Evolutionary conservation across 495 filamentous ascomycete species (phyloP), one percentile per base, ranked within the genome.

Genomic region (Daldinia concentrica): DNA sequence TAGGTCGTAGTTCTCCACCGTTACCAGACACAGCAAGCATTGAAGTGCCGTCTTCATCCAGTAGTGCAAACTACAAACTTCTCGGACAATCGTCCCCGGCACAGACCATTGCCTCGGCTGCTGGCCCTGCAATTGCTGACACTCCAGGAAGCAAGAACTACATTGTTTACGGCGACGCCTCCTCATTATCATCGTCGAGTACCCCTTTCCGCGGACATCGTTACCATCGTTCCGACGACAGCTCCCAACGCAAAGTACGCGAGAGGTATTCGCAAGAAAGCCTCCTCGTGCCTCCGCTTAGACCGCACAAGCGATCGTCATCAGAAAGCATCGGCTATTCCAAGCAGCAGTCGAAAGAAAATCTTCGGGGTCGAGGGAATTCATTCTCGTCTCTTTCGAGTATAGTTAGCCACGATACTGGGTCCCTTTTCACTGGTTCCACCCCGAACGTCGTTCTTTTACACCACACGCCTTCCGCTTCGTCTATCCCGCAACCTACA

Each of bases 211-310:
- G 69, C 43, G 56, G 51, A 22, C 61, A 72, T 54, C 69, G 58
- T 37, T 69, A 72, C 62, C 63, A 75, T 65, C 63, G 64, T 51
- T 74, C 74, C 15, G 66, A 61, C 72, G 72, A 75, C 19, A 74
- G 77, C 24, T 75, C 78, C 43, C 27, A 66, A 15, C 78, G 66
- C 8, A 73, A 75, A 24, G 64, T 74, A 2, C 77, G 78, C 6
- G 75, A 78, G n/a, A 78, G 77, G 36, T 87, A 87, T 75, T 88
- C 86, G 5, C 84, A 85, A 58, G 85, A 87, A 62, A 87, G 85
- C 54, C 78, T 88, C 30, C 68, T 82, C 8, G 82, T 88, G n/a
- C 81, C 83, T 14, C 85, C 86, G 4, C 71, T 88, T 12, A 74
- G 81, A 32, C 79, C 81, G 9, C 69, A 77, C 67, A 79, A 81